Percentiles rank a stretch among this genome's conserved stretches.
Conservation (phyloP, 2,329 filamentous ascomycete genomes). For the Phialocephala sp. region DNA sequence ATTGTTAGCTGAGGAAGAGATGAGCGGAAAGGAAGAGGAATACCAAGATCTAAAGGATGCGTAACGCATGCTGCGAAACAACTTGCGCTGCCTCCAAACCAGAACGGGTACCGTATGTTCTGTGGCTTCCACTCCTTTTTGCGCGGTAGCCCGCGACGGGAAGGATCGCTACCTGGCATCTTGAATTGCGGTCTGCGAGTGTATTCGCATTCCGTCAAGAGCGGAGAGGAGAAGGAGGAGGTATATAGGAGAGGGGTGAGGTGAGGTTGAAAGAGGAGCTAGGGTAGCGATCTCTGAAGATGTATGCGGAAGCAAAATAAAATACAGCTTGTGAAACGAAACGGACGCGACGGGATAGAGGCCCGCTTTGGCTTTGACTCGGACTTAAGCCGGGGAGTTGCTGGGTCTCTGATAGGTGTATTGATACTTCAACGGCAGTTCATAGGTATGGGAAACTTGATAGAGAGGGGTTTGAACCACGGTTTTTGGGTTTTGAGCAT, state of each 20-base stretch:
- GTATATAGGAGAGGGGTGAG: background rate
- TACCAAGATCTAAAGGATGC: conserved; percentile 91
- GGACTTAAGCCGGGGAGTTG: conserved; percentile 6
- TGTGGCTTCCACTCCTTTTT: conserved; percentile 29
- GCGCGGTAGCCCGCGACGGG: conserved; percentile 18
- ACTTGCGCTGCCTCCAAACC: conserved; percentile 96
- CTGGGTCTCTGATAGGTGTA: background rate
- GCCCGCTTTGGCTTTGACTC: conserved; percentile 8
- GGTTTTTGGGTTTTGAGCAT: background rate
- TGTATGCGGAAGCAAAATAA: background rate
- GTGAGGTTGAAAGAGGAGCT: background rate
- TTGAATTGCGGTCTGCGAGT: conserved; percentile 5
- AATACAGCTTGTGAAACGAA: background rate
- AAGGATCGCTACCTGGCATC: conserved; percentile 19
- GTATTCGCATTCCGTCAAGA: conserved; percentile 5
- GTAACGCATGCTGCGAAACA: conserved; percentile 91
- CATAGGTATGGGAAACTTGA: background rate
- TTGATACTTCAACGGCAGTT: background rate
- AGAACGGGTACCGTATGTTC: conserved; percentile 72
- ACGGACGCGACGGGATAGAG: conserved; percentile 2
- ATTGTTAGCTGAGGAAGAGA: conserved; percentile 24
- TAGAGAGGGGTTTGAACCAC: background rate
- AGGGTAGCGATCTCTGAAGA: background rate
- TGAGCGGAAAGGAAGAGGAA: conserved; percentile 44
- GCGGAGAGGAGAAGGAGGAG: background rate